Percentiles rank a stretch among this genome's conserved stretches.
These are phyloP conservation scores for Eimeria brunetti DNA, from an alignment of 169 alveolate genomes.

Conservation along the genomic window DNA sequence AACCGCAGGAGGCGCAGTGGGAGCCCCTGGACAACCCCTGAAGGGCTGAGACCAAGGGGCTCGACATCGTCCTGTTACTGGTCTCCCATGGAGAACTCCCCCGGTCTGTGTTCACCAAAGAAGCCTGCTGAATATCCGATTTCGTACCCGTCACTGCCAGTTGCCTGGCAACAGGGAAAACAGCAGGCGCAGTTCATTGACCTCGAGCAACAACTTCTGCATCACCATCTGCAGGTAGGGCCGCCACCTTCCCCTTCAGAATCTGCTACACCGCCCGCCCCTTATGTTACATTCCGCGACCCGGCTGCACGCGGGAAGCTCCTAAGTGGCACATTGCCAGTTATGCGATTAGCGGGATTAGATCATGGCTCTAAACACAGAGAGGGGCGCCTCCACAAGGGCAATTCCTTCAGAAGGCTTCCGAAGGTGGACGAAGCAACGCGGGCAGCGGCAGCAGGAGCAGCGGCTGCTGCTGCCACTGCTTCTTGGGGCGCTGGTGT, in stretches of 20 bases:
- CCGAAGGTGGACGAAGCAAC: conserved; percentile 6
- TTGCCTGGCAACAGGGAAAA: not conserved
- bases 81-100: not conserved
- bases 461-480: conserved; percentile 70
- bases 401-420: not conserved
- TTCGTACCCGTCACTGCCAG: conserved; percentile 11
- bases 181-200: conserved; percentile 6
- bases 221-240: not conserved
- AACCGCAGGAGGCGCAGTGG: not conserved
- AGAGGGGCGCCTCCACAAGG: not conserved
- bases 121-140: not conserved
- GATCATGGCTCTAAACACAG: not conserved
- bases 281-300: not conserved
- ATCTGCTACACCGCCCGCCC: not conserved
- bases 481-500: conserved; percentile 56
- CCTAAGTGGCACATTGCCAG: not conserved
- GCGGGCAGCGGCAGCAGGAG: conserved; percentile 64
- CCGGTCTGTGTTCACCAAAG: not conserved
- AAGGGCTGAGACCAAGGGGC: not conserved
- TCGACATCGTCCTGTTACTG: not conserved
- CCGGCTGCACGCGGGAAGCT: not conserved
- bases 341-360: not conserved
- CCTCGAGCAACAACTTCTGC: conserved; percentile 31
- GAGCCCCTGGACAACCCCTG: conserved; percentile 14
- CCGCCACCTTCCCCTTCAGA: not conserved